These are phyloP conservation scores for Trichosanthes truncata DNA, from an alignment of 306 rosid species.

Conservation along the genomic window DNA sequence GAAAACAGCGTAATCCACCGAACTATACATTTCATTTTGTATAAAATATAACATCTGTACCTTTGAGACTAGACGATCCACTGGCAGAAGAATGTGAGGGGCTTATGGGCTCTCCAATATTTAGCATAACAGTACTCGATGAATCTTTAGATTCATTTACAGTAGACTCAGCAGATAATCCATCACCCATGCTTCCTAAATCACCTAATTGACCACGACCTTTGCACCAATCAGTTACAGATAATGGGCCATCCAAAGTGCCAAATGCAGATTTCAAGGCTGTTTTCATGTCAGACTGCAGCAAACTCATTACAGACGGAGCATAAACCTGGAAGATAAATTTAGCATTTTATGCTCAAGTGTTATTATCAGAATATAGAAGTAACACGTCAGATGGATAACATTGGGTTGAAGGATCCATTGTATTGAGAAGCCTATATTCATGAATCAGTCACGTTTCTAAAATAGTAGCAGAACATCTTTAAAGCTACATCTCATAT, in stretches of 20 bases:
- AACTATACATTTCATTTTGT: conserved; percentile 2
- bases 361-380: conserved; percentile 11
- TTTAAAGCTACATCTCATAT: not conserved
- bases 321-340: conserved; percentile 64
- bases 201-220: conserved; percentile 76
- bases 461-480: not conserved
- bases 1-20: conserved; percentile 18
- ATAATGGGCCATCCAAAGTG: conserved; percentile 79
- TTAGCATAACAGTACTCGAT: conserved; percentile 26
- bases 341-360: conserved; percentile 14
- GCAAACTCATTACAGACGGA: conserved; percentile 68
- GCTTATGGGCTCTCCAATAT: conserved; percentile 67
- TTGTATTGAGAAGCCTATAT: not conserved
- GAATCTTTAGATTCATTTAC: conserved; percentile 79
- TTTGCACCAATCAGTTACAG: conserved; percentile 91
- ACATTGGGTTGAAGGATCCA: too few relatives aligned
- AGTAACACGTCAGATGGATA: not conserved
- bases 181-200: conserved; percentile 50
- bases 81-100: conserved; percentile 82
- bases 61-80: conserved; percentile 72
- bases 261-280: conserved; percentile 92
- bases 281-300: conserved; percentile 87
- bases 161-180: conserved; percentile 76
- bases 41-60: conserved; percentile 24
- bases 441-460: not conserved